Evolutionary conservation across 768 basidiomycete species (phyloP).

Genomic region (Postia placenta): DNA sequence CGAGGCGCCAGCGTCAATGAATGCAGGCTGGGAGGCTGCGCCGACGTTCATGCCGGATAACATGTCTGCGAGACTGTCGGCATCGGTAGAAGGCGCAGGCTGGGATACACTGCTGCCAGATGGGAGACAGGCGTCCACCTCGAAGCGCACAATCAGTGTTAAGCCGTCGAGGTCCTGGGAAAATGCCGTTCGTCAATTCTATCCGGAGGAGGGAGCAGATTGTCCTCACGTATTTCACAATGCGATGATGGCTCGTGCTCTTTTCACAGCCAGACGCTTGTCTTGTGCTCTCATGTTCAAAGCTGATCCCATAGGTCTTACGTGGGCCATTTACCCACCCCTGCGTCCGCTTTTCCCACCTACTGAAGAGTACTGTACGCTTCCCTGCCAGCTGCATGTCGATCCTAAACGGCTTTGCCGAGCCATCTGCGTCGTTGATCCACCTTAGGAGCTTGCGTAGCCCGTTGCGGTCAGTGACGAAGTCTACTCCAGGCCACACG

Average conservation of each 20-base stretch:
- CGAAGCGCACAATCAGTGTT: constrained; percentile 21
- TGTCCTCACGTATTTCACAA: constrained; percentile 19
- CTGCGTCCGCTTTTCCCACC: neutral
- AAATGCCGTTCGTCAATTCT: no score
- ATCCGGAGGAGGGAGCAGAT: neutral
- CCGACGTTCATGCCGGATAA: constrained; percentile 13
- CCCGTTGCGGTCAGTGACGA: constrained; percentile 60
- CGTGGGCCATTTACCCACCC: constrained; percentile 18
- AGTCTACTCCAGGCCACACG: constrained; percentile 33
- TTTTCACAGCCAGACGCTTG: constrained; percentile 13
- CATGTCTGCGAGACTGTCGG: constrained; percentile 18
- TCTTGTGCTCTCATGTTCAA: constrained; percentile 32
- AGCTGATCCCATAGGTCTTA: constrained; percentile 54
- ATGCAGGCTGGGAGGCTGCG: neutral
- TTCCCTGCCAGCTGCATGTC: neutral
- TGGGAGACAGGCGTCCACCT: constrained; percentile 22
- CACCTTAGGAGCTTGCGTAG: constrained; percentile 59
- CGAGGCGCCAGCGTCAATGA: neutral
- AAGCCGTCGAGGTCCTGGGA: constrained; percentile 16
- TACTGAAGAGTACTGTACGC: neutral
- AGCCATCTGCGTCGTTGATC: constrained; percentile 32
- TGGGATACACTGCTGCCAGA: neutral
- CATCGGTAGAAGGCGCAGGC: neutral
- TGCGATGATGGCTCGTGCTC: constrained; percentile 16
- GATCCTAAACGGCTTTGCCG: constrained; percentile 8